Percentiles rank a stretch among this genome's conserved stretches.
Evolutionary conservation across 768 basidiomycete genomes (phyloP).

Genomic region (Pleurotus platypus): DNA sequence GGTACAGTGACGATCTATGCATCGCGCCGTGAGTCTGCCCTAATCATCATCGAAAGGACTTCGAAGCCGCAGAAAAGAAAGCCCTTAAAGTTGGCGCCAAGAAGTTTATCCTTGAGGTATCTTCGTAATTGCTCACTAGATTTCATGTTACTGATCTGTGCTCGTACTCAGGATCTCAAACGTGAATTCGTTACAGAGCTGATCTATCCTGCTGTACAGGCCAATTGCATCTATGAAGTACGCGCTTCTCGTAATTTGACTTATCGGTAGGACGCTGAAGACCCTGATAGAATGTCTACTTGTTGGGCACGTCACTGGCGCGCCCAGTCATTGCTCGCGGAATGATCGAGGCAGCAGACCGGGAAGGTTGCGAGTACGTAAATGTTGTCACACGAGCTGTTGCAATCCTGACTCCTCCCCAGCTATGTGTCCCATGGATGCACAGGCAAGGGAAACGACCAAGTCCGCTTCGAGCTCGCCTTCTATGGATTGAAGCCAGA

Average conservation of each 20-base stretch:
- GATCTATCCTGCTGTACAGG: conserved; percentile 97
- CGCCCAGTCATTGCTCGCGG: conserved; percentile 98
- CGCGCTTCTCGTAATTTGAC: conserved; percentile 9
- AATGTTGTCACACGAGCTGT: background rate
- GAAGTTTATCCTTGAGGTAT: conserved; percentile 89
- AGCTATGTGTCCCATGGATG: conserved; percentile 98
- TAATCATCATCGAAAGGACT: conserved; percentile 58
- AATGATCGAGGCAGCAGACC: conserved; percentile 92
- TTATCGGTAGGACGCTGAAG: background rate
- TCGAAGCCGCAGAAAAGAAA: conserved; percentile 86
- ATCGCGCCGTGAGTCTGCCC: conserved; percentile 1
- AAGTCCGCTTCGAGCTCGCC: conserved; percentile 98
- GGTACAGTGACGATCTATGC: conserved; percentile 30
- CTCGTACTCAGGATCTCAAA: conserved; percentile 69
- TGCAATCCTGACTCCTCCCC: background rate
- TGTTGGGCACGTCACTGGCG: conserved; percentile 95
- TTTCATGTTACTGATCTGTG: background rate
- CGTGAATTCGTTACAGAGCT: conserved; percentile 94
- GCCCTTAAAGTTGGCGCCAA: conserved; percentile 91
- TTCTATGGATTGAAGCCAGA: conserved; percentile 98
- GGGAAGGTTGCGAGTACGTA: conserved; percentile 92
- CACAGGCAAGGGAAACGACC: conserved; percentile 99
- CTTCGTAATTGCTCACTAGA: background rate
- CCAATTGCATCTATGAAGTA: conserved; percentile 98
- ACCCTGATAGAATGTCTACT: conserved; percentile 76